These are phyloP conservation scores for Leccinum aurantiacum DNA, from an alignment of 768 basidiomycete genomes.

Conservation along the genomic window DNA sequence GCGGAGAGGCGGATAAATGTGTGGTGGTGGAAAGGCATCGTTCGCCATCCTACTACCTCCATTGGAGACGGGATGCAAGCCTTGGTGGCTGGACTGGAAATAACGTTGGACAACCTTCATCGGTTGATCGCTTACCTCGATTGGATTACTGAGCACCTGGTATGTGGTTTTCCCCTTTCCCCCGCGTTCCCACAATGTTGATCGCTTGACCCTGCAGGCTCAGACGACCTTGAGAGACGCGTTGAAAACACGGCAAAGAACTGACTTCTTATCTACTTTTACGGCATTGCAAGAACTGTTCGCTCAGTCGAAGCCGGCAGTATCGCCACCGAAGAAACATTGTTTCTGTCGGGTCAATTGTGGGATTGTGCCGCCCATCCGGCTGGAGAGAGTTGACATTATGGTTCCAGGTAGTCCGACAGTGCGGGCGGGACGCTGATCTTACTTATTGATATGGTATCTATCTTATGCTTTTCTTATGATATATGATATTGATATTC, in stretches of 20 bases:
- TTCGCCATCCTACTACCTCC: slow-evolving; percentile 2
- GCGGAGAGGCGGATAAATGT: background rate
- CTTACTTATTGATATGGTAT: slow-evolving; percentile 10
- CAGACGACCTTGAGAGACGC: slow-evolving; percentile 18
- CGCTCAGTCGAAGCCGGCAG: slow-evolving; percentile 9
- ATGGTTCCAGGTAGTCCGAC: slow-evolving; percentile 25
- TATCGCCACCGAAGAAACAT: slow-evolving; percentile 6
- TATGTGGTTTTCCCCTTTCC: slow-evolving; percentile 4
- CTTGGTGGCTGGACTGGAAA: slow-evolving; percentile 24
- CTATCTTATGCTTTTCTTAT: slow-evolving; percentile 9
- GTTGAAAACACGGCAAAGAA: slow-evolving; percentile 3
- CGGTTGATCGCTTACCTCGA: slow-evolving; percentile 29
- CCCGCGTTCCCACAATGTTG: background rate
- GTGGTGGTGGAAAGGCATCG: slow-evolving; percentile 11
- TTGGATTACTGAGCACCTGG: slow-evolving; percentile 29
- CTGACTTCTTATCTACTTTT: slow-evolving; percentile 18
- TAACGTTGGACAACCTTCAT: slow-evolving; percentile 17
- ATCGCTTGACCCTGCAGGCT: slow-evolving; percentile 16
- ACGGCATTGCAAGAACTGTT: slow-evolving; percentile 24
- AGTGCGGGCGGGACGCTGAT: slow-evolving; percentile 17
- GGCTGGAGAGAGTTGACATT: slow-evolving; percentile 15
- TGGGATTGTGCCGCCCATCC: background rate
- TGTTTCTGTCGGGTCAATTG: slow-evolving; percentile 10
- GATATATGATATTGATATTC: slow-evolving; percentile 7
- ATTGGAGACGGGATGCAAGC: slow-evolving; percentile 11